Conservation (phyloP, 441 rosid genomes). For the Pelargonium cotyledonis region DNA sequence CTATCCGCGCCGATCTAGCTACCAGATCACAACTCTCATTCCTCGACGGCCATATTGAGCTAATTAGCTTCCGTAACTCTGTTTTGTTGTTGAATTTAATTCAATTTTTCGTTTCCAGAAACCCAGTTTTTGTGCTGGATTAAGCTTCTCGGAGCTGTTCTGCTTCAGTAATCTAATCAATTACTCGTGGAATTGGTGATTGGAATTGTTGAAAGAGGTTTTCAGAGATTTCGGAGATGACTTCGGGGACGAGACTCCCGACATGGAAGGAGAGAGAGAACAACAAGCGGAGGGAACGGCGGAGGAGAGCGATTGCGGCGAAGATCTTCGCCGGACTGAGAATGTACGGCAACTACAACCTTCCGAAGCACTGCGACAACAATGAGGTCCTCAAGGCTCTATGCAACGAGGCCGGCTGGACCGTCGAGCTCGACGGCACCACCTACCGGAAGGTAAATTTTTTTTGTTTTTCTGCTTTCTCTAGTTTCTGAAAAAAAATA, state of each 20-base stretch:
- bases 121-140: not conserved
- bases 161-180: no score
- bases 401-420: conserved; percentile 65
- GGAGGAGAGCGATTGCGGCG: conserved; percentile 75
- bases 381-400: conserved; percentile 75
- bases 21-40: not conserved
- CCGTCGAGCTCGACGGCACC: conserved; percentile 69
- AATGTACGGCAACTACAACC: conserved; percentile 63
- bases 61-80: not conserved
- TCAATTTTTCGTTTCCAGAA: not conserved
- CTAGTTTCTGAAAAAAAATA: no score
- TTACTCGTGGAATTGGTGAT: no score
- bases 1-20: no score
- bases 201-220: no score
- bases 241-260: conserved; percentile 46
- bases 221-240: conserved; percentile 27
- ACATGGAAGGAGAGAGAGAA: conserved; percentile 73
- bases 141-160: no score
- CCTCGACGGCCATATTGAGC: not conserved
- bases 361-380: conserved; percentile 70
- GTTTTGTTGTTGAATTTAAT: not conserved
- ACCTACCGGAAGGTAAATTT: conserved; percentile 57
- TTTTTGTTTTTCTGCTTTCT: no score
- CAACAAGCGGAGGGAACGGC: conserved; percentile 62
- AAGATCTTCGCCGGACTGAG: conserved; percentile 66